Evolutionary conservation across 768 basidiomycete genomes (phyloP).

Genomic region (Pisolithus sp.): DNA sequence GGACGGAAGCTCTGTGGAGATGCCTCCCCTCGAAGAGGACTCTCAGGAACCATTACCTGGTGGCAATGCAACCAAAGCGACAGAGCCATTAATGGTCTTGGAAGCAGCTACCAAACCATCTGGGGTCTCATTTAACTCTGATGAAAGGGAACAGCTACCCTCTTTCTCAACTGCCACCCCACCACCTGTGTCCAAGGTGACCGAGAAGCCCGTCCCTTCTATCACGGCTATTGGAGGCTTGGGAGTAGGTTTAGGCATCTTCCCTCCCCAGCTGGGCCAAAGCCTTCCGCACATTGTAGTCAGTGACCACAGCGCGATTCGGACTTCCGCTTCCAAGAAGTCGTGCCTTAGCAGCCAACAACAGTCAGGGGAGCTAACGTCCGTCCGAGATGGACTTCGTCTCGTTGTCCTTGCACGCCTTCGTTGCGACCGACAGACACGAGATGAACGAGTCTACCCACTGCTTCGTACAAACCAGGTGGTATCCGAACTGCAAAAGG

Average conservation of each 20-base stretch:
- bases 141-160: slow-evolving; percentile 4
- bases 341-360: slow-evolving; percentile 9
- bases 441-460: slow-evolving; percentile 56
- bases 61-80: slow-evolving; percentile 1
- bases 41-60: slow-evolving; percentile 6
- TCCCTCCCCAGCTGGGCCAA: slow-evolving; percentile 5
- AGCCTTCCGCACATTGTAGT: slow-evolving; percentile 23
- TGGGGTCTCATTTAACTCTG: slow-evolving; percentile 4
- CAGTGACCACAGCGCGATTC: slow-evolving; percentile 20
- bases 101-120: slow-evolving; percentile 8
- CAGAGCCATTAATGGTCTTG: slow-evolving; percentile 4
- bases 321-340: slow-evolving; percentile 3
- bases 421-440: slow-evolving; percentile 52
- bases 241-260: slow-evolving; percentile 3
- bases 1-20: slow-evolving; percentile 5
- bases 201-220: slow-evolving; percentile 11
- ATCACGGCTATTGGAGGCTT: slow-evolving; percentile 7
- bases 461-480: slow-evolving; percentile 56
- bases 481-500: slow-evolving; percentile 28
- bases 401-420: slow-evolving; percentile 58
- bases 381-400: slow-evolving; percentile 55
- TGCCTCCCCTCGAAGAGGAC: slow-evolving; percentile 3
- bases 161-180: slow-evolving; percentile 11
- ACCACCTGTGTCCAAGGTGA: slow-evolving; percentile 8
- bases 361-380: slow-evolving; percentile 22